A percentile compares a stretch with the other conserved stretches of the same genome.
Evolutionary conservation across 305 asterid species (phyloP).

Genomic region (Fraxinus nigra): DNA sequence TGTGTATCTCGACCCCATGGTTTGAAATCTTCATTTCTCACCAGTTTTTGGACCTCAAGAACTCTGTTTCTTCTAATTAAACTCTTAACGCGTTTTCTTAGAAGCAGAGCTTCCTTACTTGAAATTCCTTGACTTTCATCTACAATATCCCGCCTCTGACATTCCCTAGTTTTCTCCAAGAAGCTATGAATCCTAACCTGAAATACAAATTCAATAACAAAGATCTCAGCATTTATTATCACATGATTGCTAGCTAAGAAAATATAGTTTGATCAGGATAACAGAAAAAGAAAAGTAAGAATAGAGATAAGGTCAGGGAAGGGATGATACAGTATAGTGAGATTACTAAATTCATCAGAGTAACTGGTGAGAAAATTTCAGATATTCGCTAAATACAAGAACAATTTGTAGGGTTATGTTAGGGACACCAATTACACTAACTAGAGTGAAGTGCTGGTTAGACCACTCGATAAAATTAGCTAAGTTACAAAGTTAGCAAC

Average conservation of each 20-base stretch:
- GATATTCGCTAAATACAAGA: neutral
- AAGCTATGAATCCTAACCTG: constrained; percentile 82
- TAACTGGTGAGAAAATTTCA: neutral
- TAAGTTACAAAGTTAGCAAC: neutral
- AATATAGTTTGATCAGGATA: neutral
- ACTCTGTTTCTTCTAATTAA: constrained; percentile 65
- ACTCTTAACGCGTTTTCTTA: constrained; percentile 69
- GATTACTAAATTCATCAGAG: neutral
- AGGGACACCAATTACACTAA: neutral
- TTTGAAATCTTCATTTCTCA: constrained; percentile 67
- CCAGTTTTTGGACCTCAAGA: constrained; percentile 64
- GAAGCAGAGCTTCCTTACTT: constrained; percentile 43
- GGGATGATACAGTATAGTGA: neutral
- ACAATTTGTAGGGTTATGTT: neutral
- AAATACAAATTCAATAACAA: constrained; percentile 23
- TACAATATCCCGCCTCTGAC: constrained; percentile 31
- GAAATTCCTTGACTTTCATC: constrained; percentile 46
- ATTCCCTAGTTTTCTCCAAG: constrained; percentile 66
- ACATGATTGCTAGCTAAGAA: neutral
- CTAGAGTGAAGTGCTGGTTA: neutral
- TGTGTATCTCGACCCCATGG: constrained; percentile 77
- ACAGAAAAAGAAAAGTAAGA: neutral
- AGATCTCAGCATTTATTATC: constrained; percentile 10
- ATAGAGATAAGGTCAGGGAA: neutral
- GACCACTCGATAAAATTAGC: neutral